Conservation (phyloP, 495 filamentous ascomycete species). For the Delitschia confertaspora region DNA sequence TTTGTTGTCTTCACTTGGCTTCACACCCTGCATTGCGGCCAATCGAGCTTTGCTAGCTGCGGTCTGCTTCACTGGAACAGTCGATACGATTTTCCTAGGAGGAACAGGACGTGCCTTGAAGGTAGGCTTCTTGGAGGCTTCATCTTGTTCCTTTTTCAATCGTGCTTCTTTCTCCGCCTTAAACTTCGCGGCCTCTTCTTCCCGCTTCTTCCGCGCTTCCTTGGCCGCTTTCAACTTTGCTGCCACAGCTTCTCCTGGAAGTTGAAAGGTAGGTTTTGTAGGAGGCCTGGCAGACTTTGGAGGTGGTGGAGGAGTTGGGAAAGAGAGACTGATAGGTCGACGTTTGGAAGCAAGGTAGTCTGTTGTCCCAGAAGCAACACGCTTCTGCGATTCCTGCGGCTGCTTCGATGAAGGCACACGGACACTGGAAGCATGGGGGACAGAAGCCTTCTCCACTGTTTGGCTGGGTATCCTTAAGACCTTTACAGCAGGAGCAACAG, state of each 20-base stretch:
- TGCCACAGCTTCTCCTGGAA: slow-evolving; percentile 65
- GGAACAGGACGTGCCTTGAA: slow-evolving; percentile 60
- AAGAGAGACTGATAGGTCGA: slow-evolving; percentile 34
- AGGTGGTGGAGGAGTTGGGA: slow-evolving; percentile 37
- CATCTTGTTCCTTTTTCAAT: slow-evolving; percentile 35
- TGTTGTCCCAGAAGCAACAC: neutral
- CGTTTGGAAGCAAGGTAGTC: slow-evolving; percentile 30
- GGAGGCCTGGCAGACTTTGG: slow-evolving; percentile 51
- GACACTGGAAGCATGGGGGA: slow-evolving; percentile 16
- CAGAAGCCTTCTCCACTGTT: slow-evolving; percentile 4
- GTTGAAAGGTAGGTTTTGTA: slow-evolving; percentile 56
- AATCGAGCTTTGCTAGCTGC: slow-evolving; percentile 51
- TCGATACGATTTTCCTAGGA: slow-evolving; percentile 1
- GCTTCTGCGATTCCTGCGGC: slow-evolving; percentile 7
- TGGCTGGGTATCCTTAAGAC: slow-evolving; percentile 10
- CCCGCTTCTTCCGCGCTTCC: slow-evolving; percentile 50
- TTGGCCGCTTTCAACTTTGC: slow-evolving; percentile 57
- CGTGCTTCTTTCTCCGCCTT: slow-evolving; percentile 57
- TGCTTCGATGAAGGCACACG: slow-evolving; percentile 13
- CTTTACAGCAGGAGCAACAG: slow-evolving; percentile 1
- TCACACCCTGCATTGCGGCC: slow-evolving; percentile 30
- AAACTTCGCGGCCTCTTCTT: slow-evolving; percentile 48
- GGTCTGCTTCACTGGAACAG: slow-evolving; percentile 39
- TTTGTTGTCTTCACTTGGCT: slow-evolving; percentile 9
- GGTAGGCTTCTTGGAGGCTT: slow-evolving; percentile 36